A percentile compares a stretch with the other conserved stretches of the same genome.
These are phyloP conservation scores for Venustampulla echinocandica DNA, from an alignment of 495 filamentous ascomycete genomes.

Conservation along the genomic window DNA sequence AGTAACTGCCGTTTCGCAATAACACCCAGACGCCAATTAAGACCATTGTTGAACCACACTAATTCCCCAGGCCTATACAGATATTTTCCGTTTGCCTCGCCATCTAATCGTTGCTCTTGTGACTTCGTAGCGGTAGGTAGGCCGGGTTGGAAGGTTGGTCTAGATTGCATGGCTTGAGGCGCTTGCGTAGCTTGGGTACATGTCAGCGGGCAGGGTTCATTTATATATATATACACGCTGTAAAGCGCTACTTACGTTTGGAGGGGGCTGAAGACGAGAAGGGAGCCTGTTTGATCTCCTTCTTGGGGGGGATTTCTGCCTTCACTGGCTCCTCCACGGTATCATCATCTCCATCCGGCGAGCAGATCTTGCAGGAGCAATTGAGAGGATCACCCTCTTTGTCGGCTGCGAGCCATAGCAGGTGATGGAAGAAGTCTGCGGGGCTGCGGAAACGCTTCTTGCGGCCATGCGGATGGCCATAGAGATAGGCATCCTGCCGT, in stretches of 20 bases:
- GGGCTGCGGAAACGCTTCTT: slow-evolving; percentile 52
- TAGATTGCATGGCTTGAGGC: not conserved
- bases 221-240: too few relatives aligned
- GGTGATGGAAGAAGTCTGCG: slow-evolving; percentile 51
- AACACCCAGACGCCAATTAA: slow-evolving; percentile 49
- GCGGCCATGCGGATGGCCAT: slow-evolving; percentile 49
- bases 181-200: too few relatives aligned
- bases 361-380: slow-evolving; percentile 39
- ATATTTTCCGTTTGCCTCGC: slow-evolving; percentile 27
- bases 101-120: slow-evolving; percentile 27
- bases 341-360: slow-evolving; percentile 13
- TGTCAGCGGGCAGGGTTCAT: too few relatives aligned
- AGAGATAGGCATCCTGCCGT: slow-evolving; percentile 51
- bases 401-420: slow-evolving; percentile 50
- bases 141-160: slow-evolving; percentile 5
- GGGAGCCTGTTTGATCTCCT: slow-evolving; percentile 11
- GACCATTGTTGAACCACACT: slow-evolving; percentile 48
- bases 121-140: slow-evolving; percentile 16
- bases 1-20: slow-evolving; percentile 30
- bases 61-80: slow-evolving; percentile 50
- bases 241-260: not conserved
- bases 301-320: slow-evolving; percentile 1
- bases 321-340: not conserved
- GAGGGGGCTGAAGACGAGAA: slow-evolving; percentile 1
- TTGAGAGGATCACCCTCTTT: slow-evolving; percentile 44